These are phyloP conservation scores for Xylariomycetidae sp. DNA, from an alignment of 2,329 filamentous ascomycete species.

Conservation along the genomic window DNA sequence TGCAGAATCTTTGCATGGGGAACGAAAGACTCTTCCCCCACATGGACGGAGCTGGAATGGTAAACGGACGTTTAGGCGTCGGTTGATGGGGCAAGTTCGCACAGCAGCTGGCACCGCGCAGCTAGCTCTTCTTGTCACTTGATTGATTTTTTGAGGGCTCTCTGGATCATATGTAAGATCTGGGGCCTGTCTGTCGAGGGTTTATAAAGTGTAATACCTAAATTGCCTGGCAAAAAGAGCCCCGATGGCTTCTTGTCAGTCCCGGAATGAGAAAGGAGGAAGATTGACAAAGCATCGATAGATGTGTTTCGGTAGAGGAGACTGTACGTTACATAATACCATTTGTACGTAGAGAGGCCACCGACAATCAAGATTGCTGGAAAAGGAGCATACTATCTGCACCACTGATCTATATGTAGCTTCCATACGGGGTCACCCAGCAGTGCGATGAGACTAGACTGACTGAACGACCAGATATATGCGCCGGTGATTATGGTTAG, in stretches of 20 bases:
- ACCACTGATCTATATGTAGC: neutral
- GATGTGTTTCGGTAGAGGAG: neutral
- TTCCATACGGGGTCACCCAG: too few relatives aligned
- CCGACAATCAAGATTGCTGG: neutral
- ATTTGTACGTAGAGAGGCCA: neutral
- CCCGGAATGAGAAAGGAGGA: too few relatives aligned
- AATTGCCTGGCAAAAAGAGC: neutral
- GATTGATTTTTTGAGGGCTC: neutral
- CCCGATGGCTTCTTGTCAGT: too few relatives aligned
- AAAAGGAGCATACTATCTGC: neutral
- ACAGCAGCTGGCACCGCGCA: neutral
- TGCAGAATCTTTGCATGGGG: constrained; percentile 10
- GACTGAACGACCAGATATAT: too few relatives aligned
- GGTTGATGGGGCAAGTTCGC: constrained; percentile 6
- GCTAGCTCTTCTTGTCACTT: neutral
- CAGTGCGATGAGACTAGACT: too few relatives aligned
- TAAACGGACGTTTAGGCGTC: constrained; percentile 14
- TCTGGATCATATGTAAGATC: neutral
- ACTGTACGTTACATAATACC: neutral
- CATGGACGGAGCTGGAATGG: constrained; percentile 6
- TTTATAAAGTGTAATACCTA: constrained; percentile 2
- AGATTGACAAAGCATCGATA: neutral
- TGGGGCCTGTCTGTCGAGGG: neutral
- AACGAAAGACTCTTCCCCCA: neutral
- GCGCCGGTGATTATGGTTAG: too few relatives aligned